Evolutionary conservation across 2,329 filamentous ascomycete species (phyloP), one percentile per base, ranked within the genome.

Genomic region (Fusarium tricinctum): DNA sequence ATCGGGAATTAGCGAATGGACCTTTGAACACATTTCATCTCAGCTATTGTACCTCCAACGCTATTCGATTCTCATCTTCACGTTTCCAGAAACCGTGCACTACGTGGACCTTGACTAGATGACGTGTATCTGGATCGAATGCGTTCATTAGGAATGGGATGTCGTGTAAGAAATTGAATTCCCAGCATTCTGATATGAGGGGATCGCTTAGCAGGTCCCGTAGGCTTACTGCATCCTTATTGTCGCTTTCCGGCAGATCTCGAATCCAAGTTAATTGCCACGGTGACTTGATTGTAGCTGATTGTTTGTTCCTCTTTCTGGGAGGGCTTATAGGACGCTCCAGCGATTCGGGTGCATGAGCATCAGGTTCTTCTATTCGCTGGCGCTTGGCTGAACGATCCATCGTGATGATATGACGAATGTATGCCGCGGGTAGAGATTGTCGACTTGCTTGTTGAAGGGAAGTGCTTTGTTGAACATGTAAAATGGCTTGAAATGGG

Each of bases 171-270:
- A 82, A 92, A 73, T 92, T 92, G 77, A 92, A 92, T 55, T 90
- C 84, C 90, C 90, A 92, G 66, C 86, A 88, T 73, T 91, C 88
- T 39, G 86, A 85, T 55, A 96, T 92, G 65, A 93, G 82, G 0
- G 92, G 91, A 75, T 94, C 89, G 1, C 91, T 88, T 2, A 97
- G 83, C 8, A 97, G 83, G 59, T 93, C 91, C 6, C 81, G 79
- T 12, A 96, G 81, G 2, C 83, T 84, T 33, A 95, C 78, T 0
- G 92, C 83, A 75, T 91, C 91, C 23, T 82, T 79, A 79, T 97
- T 96, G 63, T 80, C 78, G 1, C 80, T 76, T 3, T 81, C 77
- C 3, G 88, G 82, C 1, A 94, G 80, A 70, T 92, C 90, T 28
- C 81, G 83, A 54, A 96, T 90, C 61, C 83, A 85, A 0, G 91